Conservation (phyloP, 1,284 basidiomycete genomes). For the Boletus sp. region DNA sequence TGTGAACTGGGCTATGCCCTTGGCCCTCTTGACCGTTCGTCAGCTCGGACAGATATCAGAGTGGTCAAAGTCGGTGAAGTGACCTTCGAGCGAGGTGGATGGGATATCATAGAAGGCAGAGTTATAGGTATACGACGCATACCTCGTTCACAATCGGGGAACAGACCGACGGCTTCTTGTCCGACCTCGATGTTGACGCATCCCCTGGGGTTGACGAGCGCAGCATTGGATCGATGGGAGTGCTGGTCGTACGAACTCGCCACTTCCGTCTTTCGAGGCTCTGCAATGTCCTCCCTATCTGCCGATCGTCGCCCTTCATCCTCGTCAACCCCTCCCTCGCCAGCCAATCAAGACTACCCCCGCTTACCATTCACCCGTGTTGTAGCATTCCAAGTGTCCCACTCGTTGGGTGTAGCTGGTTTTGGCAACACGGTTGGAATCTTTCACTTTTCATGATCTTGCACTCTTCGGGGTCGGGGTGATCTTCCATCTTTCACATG, state of each 20-base stretch:
- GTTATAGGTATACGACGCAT: slow-evolving; percentile 65
- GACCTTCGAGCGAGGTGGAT: slow-evolving; percentile 66
- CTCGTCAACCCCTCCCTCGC: slow-evolving; percentile 10
- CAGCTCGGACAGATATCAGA: slow-evolving; percentile 53
- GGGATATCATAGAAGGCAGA: slow-evolving; percentile 55
- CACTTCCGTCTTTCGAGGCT: slow-evolving; percentile 44
- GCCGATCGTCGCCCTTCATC: slow-evolving; percentile 19
- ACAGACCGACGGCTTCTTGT: slow-evolving; percentile 21
- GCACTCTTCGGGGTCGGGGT: neutral
- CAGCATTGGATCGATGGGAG: slow-evolving; percentile 75
- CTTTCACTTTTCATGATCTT: slow-evolving; percentile 43
- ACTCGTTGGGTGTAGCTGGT: slow-evolving; percentile 56
- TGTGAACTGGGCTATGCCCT: slow-evolving; percentile 35
- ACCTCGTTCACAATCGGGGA: slow-evolving; percentile 43
- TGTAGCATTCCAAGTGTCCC: slow-evolving; percentile 51
- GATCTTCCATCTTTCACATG: neutral
- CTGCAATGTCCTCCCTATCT: slow-evolving; percentile 46
- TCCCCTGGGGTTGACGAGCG: slow-evolving; percentile 49
- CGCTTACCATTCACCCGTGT: slow-evolving; percentile 76
- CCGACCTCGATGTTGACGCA: slow-evolving; percentile 20
- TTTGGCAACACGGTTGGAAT: slow-evolving; percentile 79
- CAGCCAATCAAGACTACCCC: slow-evolving; percentile 36
- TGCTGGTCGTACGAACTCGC: slow-evolving; percentile 69
- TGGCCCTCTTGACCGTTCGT: slow-evolving; percentile 37
- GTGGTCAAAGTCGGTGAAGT: slow-evolving; percentile 54